phyloP scores from a whole-genome alignment of 352 stramenopile species.

The Bremia lactucae region DNA sequence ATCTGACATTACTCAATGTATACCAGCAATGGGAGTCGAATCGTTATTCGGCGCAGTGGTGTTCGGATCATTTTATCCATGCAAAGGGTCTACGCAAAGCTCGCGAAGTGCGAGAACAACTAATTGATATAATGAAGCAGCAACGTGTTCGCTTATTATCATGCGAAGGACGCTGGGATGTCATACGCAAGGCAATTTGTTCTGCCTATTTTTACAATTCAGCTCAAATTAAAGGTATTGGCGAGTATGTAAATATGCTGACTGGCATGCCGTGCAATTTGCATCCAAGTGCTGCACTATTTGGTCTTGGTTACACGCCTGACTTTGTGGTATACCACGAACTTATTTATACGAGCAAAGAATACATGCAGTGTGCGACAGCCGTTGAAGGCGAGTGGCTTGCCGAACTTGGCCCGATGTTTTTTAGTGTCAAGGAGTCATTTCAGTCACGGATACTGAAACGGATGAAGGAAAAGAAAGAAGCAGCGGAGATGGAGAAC shows the following conservation, averaged over 20 bases:
- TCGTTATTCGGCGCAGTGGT: conserved; percentile 93
- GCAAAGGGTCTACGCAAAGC: conserved; percentile 89
- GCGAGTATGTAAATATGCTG: conserved; percentile 99
- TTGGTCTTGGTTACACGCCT: conserved; percentile 96
- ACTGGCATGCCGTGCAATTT: conserved; percentile 95
- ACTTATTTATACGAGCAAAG: conserved; percentile 98
- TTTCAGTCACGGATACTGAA: conserved; percentile 89
- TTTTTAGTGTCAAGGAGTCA: conserved; percentile 97
- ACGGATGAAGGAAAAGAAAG: conserved; percentile 78
- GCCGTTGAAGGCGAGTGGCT: conserved; percentile 99
- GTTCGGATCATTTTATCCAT: conserved; percentile 95
- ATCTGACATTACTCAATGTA: conserved; percentile 95
- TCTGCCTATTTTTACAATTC: conserved; percentile 99
- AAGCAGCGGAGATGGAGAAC: conserved; percentile 64
- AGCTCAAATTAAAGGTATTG: conserved; percentile 98
- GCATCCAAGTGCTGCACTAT: conserved; percentile 95
- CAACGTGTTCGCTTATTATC: conserved; percentile 87
- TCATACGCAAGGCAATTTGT: conserved; percentile 97
- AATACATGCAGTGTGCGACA: conserved; percentile 97
- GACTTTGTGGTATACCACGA: conserved; percentile 99
- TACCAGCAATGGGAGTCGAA: conserved; percentile 92
- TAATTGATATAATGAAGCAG: conserved; percentile 98
- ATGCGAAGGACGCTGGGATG: conserved; percentile 91
- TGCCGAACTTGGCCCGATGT: conserved; percentile 98
- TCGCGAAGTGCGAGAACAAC: conserved; percentile 89